Base-by-base conservation (phyloP, 192 early-diverging fungal species). In the Coemansia javaensis region DNA sequence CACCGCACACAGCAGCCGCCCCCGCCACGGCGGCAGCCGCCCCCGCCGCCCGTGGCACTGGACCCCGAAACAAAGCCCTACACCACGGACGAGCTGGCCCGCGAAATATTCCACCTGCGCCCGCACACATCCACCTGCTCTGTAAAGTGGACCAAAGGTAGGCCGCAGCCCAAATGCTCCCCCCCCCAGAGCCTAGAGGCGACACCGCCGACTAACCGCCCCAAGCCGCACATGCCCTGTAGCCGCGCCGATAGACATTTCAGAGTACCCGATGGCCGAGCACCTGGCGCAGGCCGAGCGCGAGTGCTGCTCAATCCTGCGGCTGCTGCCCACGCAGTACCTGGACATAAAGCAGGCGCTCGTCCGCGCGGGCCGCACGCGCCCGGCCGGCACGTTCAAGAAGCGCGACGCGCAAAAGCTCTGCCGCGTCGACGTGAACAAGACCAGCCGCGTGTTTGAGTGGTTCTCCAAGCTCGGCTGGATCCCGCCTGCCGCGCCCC, bases 361-460 rank as follows among this genome's bases (percentile, higher is more conserved):
- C 11, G 56, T 71, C 2, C 67, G 60, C 23, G 60, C 67, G 9
- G 60, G 67, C 24, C 67, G 67, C 43, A 71, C 59, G 2, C 18
- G 54, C 40, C 40, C 56, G 10, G 34, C 54, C 0, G 60, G 60
- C 16, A 59, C 60, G 1, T 71, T 71, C 34, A 71, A 71, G 56
- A 97, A 97, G 61, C 82, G 86, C 40, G 91, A 92, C 56, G 93
- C 93, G 8, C 90, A 97, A 67, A 87, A 85, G 59, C 77, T 91
- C 48, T 90, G 85, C 46, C 78, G 87, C 23, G 85, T 97, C 12
- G 93, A 97, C 65, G 90, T 97, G 51, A 97, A 97, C 75, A 97
- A 97, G 69, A 83, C 84, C 27, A 84, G 82, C 61, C 80, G 86
- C 48, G 73, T 95, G 4, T 93, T 86, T 75, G 89, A 90, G 43